phyloP scores from a whole-genome alignment of 2,329 filamentous ascomycete species.

The Cryphonectria naterciae region DNA sequence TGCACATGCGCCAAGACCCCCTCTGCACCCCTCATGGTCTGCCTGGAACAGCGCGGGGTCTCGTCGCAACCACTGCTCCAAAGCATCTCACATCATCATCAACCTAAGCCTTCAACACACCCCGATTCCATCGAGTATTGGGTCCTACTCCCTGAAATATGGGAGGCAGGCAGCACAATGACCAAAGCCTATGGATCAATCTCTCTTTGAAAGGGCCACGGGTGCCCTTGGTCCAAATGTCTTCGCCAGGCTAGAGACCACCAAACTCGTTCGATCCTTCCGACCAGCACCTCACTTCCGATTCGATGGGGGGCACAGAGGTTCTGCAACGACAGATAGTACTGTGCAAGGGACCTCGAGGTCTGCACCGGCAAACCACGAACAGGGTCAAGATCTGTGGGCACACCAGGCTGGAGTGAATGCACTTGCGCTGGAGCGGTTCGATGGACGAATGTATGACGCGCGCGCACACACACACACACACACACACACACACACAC shows the following conservation, averaged over 20 bases:
- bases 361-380: conserved; percentile 32
- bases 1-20: not conserved
- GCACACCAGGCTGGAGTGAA: conserved; percentile 82
- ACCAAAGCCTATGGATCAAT: conserved; percentile 65
- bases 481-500: no score
- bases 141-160: not conserved
- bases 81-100: not conserved
- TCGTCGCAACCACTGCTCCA: not conserved
- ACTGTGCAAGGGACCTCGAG: conserved; percentile 32
- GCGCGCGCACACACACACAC: not conserved
- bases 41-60: not conserved
- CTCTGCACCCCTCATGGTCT: not conserved
- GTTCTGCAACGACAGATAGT: conserved; percentile 35
- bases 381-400: conserved; percentile 48
- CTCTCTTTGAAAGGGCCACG: conserved; percentile 75
- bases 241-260: conserved; percentile 68
- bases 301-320: conserved; percentile 67
- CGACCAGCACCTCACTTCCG: conserved; percentile 67
- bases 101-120: not conserved
- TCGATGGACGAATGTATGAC: conserved; percentile 74
- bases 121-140: not conserved
- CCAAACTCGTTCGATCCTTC: conserved; percentile 70
- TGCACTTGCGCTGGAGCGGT: conserved; percentile 77
- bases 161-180: conserved; percentile 4
- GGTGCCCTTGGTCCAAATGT: conserved; percentile 67